Evolutionary conservation across 192 early-diverging fungal genomes (phyloP).

Genomic region (Mortierella hygrophila): DNA sequence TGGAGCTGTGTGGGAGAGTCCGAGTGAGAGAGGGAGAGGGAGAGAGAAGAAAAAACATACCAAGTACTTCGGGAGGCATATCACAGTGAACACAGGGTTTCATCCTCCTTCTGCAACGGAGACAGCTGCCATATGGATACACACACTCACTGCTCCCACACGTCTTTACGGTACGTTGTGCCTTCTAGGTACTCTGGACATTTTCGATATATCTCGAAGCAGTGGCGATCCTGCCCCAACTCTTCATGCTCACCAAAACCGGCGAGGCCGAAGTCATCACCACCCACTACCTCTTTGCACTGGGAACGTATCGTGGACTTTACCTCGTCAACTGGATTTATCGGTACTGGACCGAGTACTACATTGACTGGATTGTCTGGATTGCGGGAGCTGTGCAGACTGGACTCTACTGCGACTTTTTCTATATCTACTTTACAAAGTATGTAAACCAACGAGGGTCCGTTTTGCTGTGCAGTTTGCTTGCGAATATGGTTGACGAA

Average conservation of each 20-base stretch:
- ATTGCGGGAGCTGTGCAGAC: constrained; percentile 95
- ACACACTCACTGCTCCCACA: too few species aligned
- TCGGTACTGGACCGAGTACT: constrained; percentile 77
- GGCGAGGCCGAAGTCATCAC: constrained; percentile 99
- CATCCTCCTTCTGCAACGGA: too few species aligned
- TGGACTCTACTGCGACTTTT: constrained; percentile 94
- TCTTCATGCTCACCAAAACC: constrained; percentile 94
- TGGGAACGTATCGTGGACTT: constrained; percentile 75
- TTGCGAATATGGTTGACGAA: background rate
- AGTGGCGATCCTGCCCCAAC: constrained; percentile 96
- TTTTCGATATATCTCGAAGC: constrained; percentile 98
- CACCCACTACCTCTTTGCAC: constrained; percentile 96
- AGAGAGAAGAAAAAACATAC: too few species aligned
- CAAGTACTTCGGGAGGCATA: too few species aligned
- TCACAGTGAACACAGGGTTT: too few species aligned
- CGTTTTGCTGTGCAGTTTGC: background rate
- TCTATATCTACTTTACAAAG: constrained; percentile 91
- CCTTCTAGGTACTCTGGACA: constrained; percentile 88
- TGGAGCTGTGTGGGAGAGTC: too few species aligned
- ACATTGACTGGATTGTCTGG: constrained; percentile 89
- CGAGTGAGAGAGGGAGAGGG: too few species aligned
- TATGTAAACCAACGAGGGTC: constrained; percentile 27
- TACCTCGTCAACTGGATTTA: constrained; percentile 92
- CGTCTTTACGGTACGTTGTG: background rate
- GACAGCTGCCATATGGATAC: too few species aligned